Evolutionary conservation across 768 basidiomycete genomes (phyloP).

Genomic region (Sistotremastrum suecicum): DNA sequence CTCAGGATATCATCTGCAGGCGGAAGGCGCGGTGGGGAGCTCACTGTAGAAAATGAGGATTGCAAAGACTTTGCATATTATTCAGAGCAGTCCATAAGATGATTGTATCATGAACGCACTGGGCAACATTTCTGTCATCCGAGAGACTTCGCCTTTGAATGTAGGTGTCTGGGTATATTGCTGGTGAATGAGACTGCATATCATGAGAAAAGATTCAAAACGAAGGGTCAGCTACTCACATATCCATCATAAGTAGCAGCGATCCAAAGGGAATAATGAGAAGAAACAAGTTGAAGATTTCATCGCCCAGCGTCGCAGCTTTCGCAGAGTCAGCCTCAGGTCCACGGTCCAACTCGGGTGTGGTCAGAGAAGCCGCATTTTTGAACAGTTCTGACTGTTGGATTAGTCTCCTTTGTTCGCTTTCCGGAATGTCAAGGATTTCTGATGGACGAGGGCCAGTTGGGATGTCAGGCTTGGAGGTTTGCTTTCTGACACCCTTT

Average conservation of each 20-base stretch:
- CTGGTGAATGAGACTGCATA: constrained; percentile 52
- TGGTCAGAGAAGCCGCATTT: background rate
- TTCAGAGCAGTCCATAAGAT: background rate
- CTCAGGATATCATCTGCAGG: constrained; percentile 1
- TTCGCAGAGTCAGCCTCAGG: no score
- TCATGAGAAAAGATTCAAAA: constrained; percentile 1
- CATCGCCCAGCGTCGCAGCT: constrained; percentile 33
- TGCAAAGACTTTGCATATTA: constrained; percentile 15
- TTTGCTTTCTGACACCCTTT: no score
- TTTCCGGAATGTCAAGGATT: no score
- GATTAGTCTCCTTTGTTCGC: no score
- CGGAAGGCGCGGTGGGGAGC: constrained; percentile 11
- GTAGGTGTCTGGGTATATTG: constrained; percentile 59
- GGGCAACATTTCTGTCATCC: constrained; percentile 54
- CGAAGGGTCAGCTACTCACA: constrained; percentile 36
- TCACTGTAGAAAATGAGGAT: constrained; percentile 69
- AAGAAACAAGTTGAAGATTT: constrained; percentile 52
- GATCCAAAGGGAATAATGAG: constrained; percentile 64
- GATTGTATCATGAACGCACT: constrained; percentile 31
- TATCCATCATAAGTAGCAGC: constrained; percentile 69
- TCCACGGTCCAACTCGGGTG: constrained; percentile 1
- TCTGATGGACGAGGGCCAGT: no score
- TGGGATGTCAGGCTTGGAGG: no score
- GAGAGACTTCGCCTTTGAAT: constrained; percentile 32
- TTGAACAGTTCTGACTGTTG: background rate